Evolutionary conservation across 441 rosid species (phyloP), one percentile per base, ranked within the genome.

Genomic region (Euphorbia celastroides): DNA sequence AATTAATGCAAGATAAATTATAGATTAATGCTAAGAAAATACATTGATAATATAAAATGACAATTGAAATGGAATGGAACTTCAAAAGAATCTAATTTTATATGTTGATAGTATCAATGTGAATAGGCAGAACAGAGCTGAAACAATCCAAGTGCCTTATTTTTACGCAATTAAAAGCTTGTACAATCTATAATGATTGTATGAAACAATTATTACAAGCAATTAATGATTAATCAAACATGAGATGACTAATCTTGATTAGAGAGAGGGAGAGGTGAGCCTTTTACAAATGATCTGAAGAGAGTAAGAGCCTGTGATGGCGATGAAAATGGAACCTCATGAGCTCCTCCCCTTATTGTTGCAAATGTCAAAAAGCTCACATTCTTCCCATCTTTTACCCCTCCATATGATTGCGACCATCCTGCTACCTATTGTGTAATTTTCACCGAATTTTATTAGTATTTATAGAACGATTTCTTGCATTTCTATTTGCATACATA

Each of bases 351-450:
- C 13, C 65, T 65, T 0, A 74, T 72, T 0, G 82, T 69, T 19
- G 82, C 74, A 11, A 62, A 82, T 19, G 75, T 74, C 34, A 72
- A 36, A 48, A 54, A 36, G 34, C 75, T 72, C 28, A 17, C 55
- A n/a, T 73, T 74, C 65, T 72, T 66, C 44, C 79, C 75, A 7
- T 69, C 62, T 34, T 27, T 48, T 0, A 31, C 1, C 3, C 42
- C 30, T n/a, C 74, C 76, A 52, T 75, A 79, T 20, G 79, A 69
- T 44, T 75, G 68, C 42, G 79, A 63, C 80, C 86, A 80, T 41
- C 80, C 83, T 55, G 70, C 83, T 50, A 74, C 80, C 58, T 34
- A 34, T 34, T 3, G 9, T 34, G 4, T 34, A 34, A 34, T 34
- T 34, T 34, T 9, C 38, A 34, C 9, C 38, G 4, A 34, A 9